Evolutionary conservation across 1,284 basidiomycete genomes (phyloP).

Genomic region (Pascua sp.): DNA sequence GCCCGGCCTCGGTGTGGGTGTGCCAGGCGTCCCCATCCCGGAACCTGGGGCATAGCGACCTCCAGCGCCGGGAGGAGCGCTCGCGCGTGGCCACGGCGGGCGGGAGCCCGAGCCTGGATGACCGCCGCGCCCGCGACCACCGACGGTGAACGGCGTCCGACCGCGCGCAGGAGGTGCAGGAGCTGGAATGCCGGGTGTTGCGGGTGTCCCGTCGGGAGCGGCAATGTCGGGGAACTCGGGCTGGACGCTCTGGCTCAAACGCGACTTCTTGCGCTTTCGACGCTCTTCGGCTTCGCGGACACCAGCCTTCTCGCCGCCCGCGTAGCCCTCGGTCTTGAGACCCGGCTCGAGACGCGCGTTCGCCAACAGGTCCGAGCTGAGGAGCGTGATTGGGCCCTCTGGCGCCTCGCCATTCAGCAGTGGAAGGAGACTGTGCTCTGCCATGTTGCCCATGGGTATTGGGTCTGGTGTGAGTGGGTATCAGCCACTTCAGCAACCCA

Average conservation of each 20-base stretch:
- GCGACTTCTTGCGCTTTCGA: conserved; percentile 15
- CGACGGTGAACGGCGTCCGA: conserved; percentile 4
- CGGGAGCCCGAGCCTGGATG: conserved; percentile 3
- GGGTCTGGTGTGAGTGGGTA: conserved; percentile 26
- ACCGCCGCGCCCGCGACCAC: conserved; percentile 1
- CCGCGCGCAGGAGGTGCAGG: conserved; percentile 3
- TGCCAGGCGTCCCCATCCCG: conserved; percentile 13
- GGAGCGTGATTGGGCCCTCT: conserved; percentile 17
- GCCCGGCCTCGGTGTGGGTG: not conserved
- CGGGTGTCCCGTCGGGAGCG: not conserved
- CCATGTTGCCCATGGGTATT: conserved; percentile 28
- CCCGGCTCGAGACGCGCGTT: conserved; percentile 33
- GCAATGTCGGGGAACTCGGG: conserved; percentile 18
- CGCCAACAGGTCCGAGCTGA: conserved; percentile 23
- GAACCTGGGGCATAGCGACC: not conserved
- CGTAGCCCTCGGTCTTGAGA: conserved; percentile 34
- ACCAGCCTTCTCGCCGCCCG: conserved; percentile 32
- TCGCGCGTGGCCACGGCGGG: conserved; percentile 14
- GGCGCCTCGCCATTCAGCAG: conserved; percentile 12
- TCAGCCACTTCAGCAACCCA: conserved; percentile 12
- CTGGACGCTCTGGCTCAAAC: conserved; percentile 15
- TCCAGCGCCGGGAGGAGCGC: conserved; percentile 11
- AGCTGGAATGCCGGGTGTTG: conserved; percentile 2
- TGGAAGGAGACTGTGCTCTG: conserved; percentile 25
- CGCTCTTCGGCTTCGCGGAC: conserved; percentile 19